Conservation (phyloP, 2,329 filamentous ascomycete genomes). For the Stachybotrys echinatus region DNA sequence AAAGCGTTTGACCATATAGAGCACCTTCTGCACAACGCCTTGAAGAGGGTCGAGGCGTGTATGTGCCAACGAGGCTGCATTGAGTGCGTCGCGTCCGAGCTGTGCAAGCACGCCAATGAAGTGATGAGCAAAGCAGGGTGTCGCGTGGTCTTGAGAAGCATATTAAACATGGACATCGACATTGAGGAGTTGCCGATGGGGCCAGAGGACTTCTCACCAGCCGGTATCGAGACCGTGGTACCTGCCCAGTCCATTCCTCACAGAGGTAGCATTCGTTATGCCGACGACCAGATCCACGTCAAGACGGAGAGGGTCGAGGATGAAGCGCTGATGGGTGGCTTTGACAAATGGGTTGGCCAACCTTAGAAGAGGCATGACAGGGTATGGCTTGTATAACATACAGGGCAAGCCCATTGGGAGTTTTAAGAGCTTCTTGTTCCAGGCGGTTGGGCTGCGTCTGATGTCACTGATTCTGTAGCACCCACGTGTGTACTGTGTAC, state of each 20-base stretch:
- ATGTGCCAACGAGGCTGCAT: constrained; percentile 75
- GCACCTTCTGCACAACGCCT: constrained; percentile 67
- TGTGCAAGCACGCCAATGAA: constrained; percentile 79
- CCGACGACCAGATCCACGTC: neutral
- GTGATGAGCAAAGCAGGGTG: constrained; percentile 93
- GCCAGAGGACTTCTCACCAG: constrained; percentile 62
- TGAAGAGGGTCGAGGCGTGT: constrained; percentile 71
- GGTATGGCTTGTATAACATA: no score
- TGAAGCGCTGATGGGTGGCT: constrained; percentile 14
- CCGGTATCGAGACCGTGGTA: constrained; percentile 78
- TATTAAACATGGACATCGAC: constrained; percentile 75
- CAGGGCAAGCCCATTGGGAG: no score
- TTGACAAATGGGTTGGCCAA: constrained; percentile 16
- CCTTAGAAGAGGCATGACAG: neutral
- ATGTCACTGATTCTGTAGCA: no score
- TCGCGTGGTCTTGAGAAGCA: constrained; percentile 70
- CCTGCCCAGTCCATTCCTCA: constrained; percentile 61
- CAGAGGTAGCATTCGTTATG: constrained; percentile 9
- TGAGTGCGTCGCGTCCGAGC: constrained; percentile 82
- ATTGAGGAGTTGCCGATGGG: constrained; percentile 83
- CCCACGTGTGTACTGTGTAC: no score
- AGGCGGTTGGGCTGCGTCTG: no score
- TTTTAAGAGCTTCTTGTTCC: no score
- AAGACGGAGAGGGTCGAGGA: constrained; percentile 10
- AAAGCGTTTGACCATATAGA: constrained; percentile 95